Conservation (phyloP, 805 yeast species). For the Yamadazyma takamatsuzukensis region DNA sequence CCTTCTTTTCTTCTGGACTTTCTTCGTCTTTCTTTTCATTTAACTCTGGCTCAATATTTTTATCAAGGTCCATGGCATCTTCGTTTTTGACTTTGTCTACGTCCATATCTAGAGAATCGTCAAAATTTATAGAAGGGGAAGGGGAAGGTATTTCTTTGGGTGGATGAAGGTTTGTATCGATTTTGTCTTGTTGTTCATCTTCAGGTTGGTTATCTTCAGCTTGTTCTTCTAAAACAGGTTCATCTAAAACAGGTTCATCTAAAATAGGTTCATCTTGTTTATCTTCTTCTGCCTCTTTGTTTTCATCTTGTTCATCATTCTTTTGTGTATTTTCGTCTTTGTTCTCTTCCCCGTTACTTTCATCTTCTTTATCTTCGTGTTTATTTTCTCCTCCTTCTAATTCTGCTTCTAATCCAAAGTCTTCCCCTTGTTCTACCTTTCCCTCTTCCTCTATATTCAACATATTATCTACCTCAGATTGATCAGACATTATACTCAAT, state of each 20-base stretch:
- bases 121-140: background rate
- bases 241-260: too few relatives aligned
- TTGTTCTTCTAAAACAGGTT: too few relatives aligned
- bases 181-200: too few relatives aligned
- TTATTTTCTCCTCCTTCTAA: background rate
- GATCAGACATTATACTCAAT: too few relatives aligned
- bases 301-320: constrained; percentile 4
- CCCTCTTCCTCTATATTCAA: constrained; percentile 1
- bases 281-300: constrained; percentile 5
- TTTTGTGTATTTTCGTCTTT: background rate
- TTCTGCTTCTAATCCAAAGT: constrained; percentile 1
- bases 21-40: background rate
- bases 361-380: constrained; percentile 1
- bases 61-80: background rate
- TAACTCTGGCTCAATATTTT: background rate
- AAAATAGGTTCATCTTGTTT: constrained; percentile 5
- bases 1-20: background rate
- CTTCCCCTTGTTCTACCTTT: constrained; percentile 5
- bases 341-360: too few relatives aligned
- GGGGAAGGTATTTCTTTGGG: too few relatives aligned
- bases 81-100: background rate
- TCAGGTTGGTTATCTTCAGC: too few relatives aligned
- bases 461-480: background rate
- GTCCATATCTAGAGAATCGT: constrained; percentile 1
- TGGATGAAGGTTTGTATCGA: too few relatives aligned